Evolutionary conservation across 805 yeast species (phyloP).

Genomic region (Myxozyma nipponensis): DNA sequence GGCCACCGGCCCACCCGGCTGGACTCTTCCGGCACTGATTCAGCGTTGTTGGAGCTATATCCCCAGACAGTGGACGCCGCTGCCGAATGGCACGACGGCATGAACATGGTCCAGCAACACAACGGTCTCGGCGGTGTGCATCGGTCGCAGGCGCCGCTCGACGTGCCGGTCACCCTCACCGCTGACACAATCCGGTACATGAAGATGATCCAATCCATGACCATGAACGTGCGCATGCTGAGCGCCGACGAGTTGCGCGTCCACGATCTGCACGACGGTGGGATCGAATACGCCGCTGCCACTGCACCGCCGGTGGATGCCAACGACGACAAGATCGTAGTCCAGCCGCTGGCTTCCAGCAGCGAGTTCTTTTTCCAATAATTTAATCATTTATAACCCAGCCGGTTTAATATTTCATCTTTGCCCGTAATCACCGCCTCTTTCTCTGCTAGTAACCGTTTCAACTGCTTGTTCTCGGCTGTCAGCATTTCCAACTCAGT

Average conservation of each 20-base stretch:
- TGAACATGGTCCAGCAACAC: conserved; percentile 3
- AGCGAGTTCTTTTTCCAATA: neutral
- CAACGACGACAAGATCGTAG: neutral
- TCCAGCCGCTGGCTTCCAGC: too few species aligned
- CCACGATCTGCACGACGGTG: neutral
- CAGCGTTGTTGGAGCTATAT: conserved; percentile 5
- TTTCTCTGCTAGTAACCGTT: neutral
- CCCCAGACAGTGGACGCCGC: conserved; percentile 4
- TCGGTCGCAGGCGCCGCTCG: neutral
- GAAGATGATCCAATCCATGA: conserved; percentile 1
- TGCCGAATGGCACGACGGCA: conserved; percentile 22
- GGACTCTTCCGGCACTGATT: neutral
- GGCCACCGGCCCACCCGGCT: neutral
- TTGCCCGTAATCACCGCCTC: neutral
- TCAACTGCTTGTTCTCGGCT: neutral
- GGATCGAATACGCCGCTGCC: neutral
- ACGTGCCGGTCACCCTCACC: neutral
- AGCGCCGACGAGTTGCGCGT: neutral
- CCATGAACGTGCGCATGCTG: conserved; percentile 5
- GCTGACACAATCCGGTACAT: conserved; percentile 2
- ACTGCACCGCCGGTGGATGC: neutral
- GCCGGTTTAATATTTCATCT: neutral
- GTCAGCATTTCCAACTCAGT: neutral
- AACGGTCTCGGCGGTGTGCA: conserved; percentile 6
- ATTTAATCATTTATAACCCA: neutral